Evolutionary conservation across 345 rosid genomes (phyloP).

Genomic region (Lepidium aucheri): DNA sequence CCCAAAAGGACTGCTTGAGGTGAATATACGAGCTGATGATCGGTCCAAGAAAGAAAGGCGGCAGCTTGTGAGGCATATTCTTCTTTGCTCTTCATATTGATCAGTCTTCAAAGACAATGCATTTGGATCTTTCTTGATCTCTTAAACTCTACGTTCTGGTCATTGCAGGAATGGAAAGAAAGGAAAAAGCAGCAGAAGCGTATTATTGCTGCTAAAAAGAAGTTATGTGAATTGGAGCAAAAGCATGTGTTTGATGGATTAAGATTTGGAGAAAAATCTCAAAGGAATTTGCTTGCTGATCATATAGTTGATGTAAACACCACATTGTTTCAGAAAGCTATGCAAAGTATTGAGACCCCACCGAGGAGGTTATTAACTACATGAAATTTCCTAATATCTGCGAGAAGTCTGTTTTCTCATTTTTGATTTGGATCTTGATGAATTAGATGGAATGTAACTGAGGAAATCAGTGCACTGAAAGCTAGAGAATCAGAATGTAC

Average conservation of each 20-base stretch:
- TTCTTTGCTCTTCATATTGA: slow-evolving; percentile 28
- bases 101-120: not conserved
- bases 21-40: slow-evolving; percentile 55
- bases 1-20: slow-evolving; percentile 82
- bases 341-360: slow-evolving; percentile 44
- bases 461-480: slow-evolving; percentile 34
- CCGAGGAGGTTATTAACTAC: slow-evolving; percentile 43
- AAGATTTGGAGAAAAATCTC: slow-evolving; percentile 63
- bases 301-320: slow-evolving; percentile 63
- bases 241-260: slow-evolving; percentile 84
- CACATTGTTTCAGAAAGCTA: slow-evolving; percentile 66
- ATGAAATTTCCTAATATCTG: not conserved
- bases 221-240: slow-evolving; percentile 69
- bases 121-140: not conserved
- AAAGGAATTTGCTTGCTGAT: slow-evolving; percentile 57
- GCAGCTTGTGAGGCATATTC: slow-evolving; percentile 82
- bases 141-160: not conserved
- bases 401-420: not conserved
- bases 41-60: slow-evolving; percentile 92
- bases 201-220: slow-evolving; percentile 82
- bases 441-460: slow-evolving; percentile 42
- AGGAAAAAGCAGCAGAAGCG: slow-evolving; percentile 62
- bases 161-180: slow-evolving; percentile 87
- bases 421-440: slow-evolving; percentile 9
- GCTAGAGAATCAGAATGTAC: slow-evolving; percentile 30